phyloP scores from a whole-genome alignment of 176 grass and related monocot genomes.

The Tillandsia leiboldiana region DNA sequence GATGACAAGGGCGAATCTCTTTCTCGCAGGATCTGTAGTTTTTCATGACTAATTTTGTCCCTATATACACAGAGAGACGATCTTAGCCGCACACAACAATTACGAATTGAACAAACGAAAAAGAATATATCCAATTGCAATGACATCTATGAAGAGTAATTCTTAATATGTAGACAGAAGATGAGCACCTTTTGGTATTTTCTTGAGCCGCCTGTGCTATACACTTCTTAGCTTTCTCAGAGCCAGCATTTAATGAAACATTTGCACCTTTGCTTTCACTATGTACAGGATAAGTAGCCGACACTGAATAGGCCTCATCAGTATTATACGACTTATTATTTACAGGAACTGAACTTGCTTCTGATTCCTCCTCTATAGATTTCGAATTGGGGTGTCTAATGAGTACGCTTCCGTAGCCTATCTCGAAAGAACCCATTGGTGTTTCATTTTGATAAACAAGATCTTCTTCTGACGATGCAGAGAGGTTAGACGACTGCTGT shows the following conservation, averaged over 20 bases:
- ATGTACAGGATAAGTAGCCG: slow-evolving; percentile 30
- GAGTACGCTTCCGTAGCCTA: slow-evolving; percentile 79
- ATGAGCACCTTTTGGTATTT: slow-evolving; percentile 36
- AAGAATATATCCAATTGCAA: not conserved
- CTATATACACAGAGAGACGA: slow-evolving; percentile 11
- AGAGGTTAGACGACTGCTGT: slow-evolving; percentile 41
- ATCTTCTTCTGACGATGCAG: slow-evolving; percentile 63
- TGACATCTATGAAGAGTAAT: not conserved
- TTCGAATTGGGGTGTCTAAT: slow-evolving; percentile 68
- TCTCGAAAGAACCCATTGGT: slow-evolving; percentile 64
- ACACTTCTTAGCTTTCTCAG: slow-evolving; percentile 24
- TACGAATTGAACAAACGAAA: not conserved
- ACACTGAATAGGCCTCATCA: slow-evolving; percentile 52
- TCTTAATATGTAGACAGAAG: not conserved
- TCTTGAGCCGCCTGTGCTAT: slow-evolving; percentile 20
- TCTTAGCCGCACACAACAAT: not conserved
- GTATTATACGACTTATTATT: slow-evolving; percentile 54
- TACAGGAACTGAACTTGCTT: slow-evolving; percentile 74
- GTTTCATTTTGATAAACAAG: slow-evolving; percentile 66
- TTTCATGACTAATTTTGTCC: slow-evolving; percentile 22
- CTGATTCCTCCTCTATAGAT: slow-evolving; percentile 78
- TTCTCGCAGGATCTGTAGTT: slow-evolving; percentile 11
- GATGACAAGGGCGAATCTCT: slow-evolving; percentile 20
- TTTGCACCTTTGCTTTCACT: slow-evolving; percentile 34
- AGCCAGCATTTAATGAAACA: slow-evolving; percentile 17